A percentile compares a stretch with the other conserved stretches of the same genome.
These are phyloP conservation scores for Teratosphaeria viscida DNA, from an alignment of 2,329 filamentous ascomycete species.

Conservation along the genomic window DNA sequence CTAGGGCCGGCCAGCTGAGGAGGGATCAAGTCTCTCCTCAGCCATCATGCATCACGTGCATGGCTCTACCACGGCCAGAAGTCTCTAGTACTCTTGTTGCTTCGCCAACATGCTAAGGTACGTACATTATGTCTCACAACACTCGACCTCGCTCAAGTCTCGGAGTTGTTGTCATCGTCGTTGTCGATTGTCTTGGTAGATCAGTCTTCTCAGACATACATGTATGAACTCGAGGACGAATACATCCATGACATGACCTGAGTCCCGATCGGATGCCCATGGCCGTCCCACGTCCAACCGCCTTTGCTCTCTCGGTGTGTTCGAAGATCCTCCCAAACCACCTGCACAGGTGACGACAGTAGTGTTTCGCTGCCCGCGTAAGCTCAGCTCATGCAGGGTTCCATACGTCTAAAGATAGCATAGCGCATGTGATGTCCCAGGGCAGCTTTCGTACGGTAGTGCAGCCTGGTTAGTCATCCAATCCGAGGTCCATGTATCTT, in stretches of 20 bases:
- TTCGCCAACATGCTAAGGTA: neutral
- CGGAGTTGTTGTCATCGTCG: too few relatives aligned
- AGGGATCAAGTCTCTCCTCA: neutral
- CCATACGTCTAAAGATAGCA: neutral
- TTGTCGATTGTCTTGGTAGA: neutral
- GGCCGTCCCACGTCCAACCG: neutral
- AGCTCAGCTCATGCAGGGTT: neutral
- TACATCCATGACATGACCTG: too few relatives aligned
- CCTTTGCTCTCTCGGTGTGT: neutral
- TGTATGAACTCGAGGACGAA: too few relatives aligned
- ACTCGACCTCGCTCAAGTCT: too few relatives aligned
- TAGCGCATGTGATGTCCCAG: neutral
- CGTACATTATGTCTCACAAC: neutral
- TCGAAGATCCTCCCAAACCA: neutral
- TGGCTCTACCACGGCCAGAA: neutral
- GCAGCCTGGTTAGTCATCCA: neutral
- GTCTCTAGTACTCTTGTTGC: neutral
- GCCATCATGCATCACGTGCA: neutral
- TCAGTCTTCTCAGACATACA: neutral
- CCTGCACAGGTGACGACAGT: neutral
- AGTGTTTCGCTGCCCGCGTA: neutral
- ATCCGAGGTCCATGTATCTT: too few relatives aligned
- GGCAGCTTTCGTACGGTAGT: neutral
- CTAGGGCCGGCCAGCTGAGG: neutral
- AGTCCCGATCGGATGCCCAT: neutral